A percentile compares a stretch with the other conserved stretches of the same genome.
phyloP scores from a whole-genome alignment of 352 stramenopile species.

The Globisporangium cylindrosporum region DNA sequence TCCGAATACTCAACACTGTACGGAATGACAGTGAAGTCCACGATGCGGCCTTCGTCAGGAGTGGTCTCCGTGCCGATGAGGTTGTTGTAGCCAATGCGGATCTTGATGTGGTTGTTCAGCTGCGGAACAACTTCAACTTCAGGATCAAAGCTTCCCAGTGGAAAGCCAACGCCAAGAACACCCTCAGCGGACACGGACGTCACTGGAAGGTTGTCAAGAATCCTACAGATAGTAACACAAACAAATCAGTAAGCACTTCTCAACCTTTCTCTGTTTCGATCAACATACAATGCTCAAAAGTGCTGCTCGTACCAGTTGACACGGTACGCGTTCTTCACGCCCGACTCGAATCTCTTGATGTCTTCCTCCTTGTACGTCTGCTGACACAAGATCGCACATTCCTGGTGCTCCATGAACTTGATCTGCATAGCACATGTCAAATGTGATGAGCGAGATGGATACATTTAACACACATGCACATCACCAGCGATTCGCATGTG shows the following conservation, averaged over 20 bases:
- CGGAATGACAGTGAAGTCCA: constrained; percentile 98
- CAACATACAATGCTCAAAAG: not conserved
- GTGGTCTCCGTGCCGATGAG: constrained; percentile 60
- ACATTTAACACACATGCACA: not conserved
- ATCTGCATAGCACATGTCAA: constrained; percentile 44
- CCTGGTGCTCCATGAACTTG: constrained; percentile 78
- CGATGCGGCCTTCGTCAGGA: constrained; percentile 92
- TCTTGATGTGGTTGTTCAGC: constrained; percentile 99
- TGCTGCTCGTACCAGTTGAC: constrained; percentile 88
- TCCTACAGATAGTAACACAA: constrained; percentile 47
- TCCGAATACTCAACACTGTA: constrained; percentile 95
- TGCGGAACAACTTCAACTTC: constrained; percentile 89
- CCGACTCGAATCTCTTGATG: constrained; percentile 88
- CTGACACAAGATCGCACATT: constrained; percentile 73
- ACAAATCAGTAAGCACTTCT: not conserved
- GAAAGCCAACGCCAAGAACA: constrained; percentile 78
- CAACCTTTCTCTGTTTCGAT: not conserved
- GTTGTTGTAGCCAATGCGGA: constrained; percentile 98
- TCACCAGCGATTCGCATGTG: not conserved
- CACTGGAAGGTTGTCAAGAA: constrained; percentile 98
- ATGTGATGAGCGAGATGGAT: not conserved
- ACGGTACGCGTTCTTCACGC: constrained; percentile 97
- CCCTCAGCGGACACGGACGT: constrained; percentile 69
- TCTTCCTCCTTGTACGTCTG: constrained; percentile 91
- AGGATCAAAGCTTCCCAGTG: constrained; percentile 87